Percentiles rank a stretch among this genome's conserved stretches.
These are phyloP conservation scores for Spathaspora sp. DNA, from an alignment of 1,139 yeast species.

Conservation along the genomic window DNA sequence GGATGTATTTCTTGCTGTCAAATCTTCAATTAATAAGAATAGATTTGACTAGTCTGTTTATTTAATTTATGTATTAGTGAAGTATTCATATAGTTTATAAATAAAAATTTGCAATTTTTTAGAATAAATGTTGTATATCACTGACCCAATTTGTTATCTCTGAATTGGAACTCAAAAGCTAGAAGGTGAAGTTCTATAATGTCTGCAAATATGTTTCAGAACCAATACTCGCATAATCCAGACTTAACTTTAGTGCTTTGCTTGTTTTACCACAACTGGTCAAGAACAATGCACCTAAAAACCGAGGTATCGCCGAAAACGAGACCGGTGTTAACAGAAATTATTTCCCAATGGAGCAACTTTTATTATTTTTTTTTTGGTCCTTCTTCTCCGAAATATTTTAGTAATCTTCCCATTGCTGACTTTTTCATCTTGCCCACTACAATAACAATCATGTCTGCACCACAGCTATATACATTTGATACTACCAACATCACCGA, in stretches of 20 bases:
- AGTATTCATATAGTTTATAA: too few species aligned
- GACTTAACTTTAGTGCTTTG: not conserved
- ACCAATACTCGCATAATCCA: too few species aligned
- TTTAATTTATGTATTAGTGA: too few species aligned
- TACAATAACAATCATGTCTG: not conserved
- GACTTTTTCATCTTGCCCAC: not conserved
- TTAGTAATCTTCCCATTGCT: not conserved
- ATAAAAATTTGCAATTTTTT: too few species aligned
- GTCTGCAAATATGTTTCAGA: too few species aligned
- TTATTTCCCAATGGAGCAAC: constrained; percentile 6
- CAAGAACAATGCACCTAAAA: not conserved
- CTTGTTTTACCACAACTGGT: not conserved
- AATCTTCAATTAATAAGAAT: too few species aligned
- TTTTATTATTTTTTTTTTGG: not conserved
- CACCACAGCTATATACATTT: not conserved
- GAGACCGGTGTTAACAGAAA: not conserved
- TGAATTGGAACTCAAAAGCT: too few species aligned
- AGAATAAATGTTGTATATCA: too few species aligned
- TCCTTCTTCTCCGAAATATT: not conserved
- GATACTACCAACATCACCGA: not conserved
- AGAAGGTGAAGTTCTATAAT: too few species aligned
- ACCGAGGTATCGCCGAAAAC: not conserved
- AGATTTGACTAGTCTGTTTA: too few species aligned
- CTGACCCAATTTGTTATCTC: too few species aligned
- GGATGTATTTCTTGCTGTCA: too few species aligned